These are phyloP conservation scores for Xylaria castorea DNA, from an alignment of 495 filamentous ascomycete genomes.

Conservation along the genomic window DNA sequence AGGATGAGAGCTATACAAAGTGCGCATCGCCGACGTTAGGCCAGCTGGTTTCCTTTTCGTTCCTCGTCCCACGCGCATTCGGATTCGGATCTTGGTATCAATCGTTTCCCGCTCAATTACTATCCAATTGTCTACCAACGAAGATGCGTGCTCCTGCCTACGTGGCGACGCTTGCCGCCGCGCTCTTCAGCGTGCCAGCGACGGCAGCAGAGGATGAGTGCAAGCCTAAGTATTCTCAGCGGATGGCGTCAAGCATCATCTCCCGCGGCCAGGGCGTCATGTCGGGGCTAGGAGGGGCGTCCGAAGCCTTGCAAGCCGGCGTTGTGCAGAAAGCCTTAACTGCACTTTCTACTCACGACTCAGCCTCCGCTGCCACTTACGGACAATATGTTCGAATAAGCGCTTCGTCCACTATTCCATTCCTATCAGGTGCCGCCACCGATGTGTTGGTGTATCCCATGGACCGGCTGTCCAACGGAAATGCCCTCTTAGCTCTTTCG, in stretches of 20 bases:
- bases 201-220: slow-evolving; percentile 1
- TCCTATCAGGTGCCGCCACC: slow-evolving; percentile 42
- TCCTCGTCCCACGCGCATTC: not conserved
- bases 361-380: slow-evolving; percentile 31
- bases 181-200: slow-evolving; percentile 24
- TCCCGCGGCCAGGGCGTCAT: slow-evolving; percentile 50
- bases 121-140: not conserved
- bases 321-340: slow-evolving; percentile 48
- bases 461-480: slow-evolving; percentile 49
- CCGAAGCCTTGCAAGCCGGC: slow-evolving; percentile 49
- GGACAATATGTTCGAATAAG: slow-evolving; percentile 36
- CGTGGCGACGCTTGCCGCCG: slow-evolving; percentile 20
- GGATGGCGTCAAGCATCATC: slow-evolving; percentile 57
- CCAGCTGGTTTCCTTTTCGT: not conserved
- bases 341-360: slow-evolving; percentile 41
- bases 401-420: slow-evolving; percentile 38
- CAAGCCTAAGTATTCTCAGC: slow-evolving; percentile 41
- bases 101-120: not conserved
- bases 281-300: slow-evolving; percentile 38
- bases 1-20: slow-evolving; percentile 22
- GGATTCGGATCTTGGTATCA: not conserved
- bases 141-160: slow-evolving; percentile 24
- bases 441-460: slow-evolving; percentile 46
- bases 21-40: slow-evolving; percentile 10
- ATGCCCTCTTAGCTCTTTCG: slow-evolving; percentile 44